phyloP scores from a whole-genome alignment of 2,329 filamentous ascomycete species.

The Proliferodiscus dingleyae region DNA sequence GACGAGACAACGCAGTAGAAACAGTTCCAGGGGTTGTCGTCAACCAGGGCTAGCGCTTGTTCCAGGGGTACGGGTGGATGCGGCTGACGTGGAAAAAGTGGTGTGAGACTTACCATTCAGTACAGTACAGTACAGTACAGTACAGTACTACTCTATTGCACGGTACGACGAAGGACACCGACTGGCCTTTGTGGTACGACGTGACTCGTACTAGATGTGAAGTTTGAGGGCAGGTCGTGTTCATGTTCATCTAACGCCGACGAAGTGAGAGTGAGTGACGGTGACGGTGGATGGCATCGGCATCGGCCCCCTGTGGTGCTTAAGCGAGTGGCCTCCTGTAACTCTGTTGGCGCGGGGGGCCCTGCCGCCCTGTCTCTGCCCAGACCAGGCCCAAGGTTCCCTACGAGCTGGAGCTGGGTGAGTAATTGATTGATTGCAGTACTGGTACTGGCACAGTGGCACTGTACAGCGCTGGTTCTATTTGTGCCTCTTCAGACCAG shows the following conservation, averaged over 20 bases:
- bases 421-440: background rate
- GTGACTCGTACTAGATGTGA: background rate
- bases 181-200: background rate
- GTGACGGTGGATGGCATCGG: too few species aligned
- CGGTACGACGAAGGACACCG: background rate
- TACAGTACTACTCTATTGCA: background rate
- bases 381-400: background rate
- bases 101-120: background rate
- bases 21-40: background rate
- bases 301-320: too few species aligned
- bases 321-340: background rate
- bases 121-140: background rate
- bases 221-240: background rate
- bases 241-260: too few species aligned
- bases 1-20: too few species aligned
- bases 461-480: too few species aligned
- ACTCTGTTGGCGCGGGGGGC: too few species aligned
- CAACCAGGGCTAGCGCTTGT: conserved; percentile 1
- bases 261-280: too few species aligned
- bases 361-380: too few species aligned
- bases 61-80: conserved; percentile 5
- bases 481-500: background rate
- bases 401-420: background rate
- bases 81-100: conserved; percentile 7
- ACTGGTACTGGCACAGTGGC: too few species aligned